These are phyloP conservation scores for Rhododendron griersonianum DNA, from an alignment of 148 eudicot genomes.

Conservation along the genomic window DNA sequence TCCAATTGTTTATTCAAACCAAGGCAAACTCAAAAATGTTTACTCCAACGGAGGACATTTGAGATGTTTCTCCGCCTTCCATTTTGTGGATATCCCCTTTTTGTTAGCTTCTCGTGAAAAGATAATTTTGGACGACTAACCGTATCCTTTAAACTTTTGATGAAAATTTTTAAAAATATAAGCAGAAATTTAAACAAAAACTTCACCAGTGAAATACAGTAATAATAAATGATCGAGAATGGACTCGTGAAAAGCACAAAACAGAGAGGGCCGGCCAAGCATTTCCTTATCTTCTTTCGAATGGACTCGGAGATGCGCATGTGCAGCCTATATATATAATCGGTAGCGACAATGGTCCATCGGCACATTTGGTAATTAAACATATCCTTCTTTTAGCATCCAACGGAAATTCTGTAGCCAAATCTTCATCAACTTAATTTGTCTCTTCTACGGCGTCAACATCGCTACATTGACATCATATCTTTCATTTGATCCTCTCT, in stretches of 20 bases:
- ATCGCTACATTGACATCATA: neutral
- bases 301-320: neutral
- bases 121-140: neutral
- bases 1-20: too few relatives aligned
- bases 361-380: neutral
- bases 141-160: neutral
- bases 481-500: neutral
- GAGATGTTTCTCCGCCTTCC: neutral
- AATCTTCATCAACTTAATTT: constrained; percentile 5
- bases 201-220: too few relatives aligned
- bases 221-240: too few relatives aligned
- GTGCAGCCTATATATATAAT: too few relatives aligned
- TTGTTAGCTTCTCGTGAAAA: neutral
- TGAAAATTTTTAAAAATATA: neutral
- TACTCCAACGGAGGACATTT: neutral
- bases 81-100: neutral
- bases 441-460: constrained; percentile 9
- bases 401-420: neutral
- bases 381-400: neutral
- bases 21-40: too few relatives aligned
- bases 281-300: neutral
- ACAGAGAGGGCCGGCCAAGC: neutral
- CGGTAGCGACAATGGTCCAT: too few relatives aligned
- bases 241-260: neutral
- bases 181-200: neutral